Base-by-base conservation (phyloP, 768 basidiomycete genomes). In the Hericium erinaceus region DNA sequence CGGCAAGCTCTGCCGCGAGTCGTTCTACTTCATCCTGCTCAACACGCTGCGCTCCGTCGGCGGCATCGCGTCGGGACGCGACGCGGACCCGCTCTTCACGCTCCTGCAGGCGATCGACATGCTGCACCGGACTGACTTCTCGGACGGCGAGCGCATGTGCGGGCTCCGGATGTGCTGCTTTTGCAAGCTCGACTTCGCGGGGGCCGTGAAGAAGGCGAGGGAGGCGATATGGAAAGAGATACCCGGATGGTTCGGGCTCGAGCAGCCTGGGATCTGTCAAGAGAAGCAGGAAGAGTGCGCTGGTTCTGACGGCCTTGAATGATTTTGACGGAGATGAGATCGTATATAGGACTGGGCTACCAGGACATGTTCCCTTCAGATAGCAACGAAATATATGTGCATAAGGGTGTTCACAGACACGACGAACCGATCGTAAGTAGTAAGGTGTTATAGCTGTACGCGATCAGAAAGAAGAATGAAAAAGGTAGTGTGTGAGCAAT, bases 21-120 rank as follows among this genome's bases (percentile, higher is more conserved):
- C 86, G 13, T 87, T 86, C 70, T 85, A 88, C 70, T 87, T 83
- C 67, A 81, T 90, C 72, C 80, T 80, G 74, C 78, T 89, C 57
- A 88, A 89, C 67, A 72, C 85, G 33, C 70, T 89, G 44, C 81
- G 87, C 57, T 78, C 82, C 20, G 78, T 89, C 48, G 82, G 84
- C 0, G 88, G 88, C 0, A 83, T 89, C 57, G 80, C 86, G 1
- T 76, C 75, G 56, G 87, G 87, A 50, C 76, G 88, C 24, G 87
- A 89, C 64, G 87, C 83, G 3, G 88, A 90, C 65, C 83, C 85
- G 54, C 69, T 90, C 22, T 87, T 77, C 65, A 85, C 86, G 57
- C 77, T 90, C 48, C 64, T 73, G 4, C 87, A 88, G 69, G 82
- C 83, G 15, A 73, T 76, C 55, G 86, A 86, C 64, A 89, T 89